Conservation (phyloP, 2,329 filamentous ascomycete genomes). For the Thelonectria discophora region DNA sequence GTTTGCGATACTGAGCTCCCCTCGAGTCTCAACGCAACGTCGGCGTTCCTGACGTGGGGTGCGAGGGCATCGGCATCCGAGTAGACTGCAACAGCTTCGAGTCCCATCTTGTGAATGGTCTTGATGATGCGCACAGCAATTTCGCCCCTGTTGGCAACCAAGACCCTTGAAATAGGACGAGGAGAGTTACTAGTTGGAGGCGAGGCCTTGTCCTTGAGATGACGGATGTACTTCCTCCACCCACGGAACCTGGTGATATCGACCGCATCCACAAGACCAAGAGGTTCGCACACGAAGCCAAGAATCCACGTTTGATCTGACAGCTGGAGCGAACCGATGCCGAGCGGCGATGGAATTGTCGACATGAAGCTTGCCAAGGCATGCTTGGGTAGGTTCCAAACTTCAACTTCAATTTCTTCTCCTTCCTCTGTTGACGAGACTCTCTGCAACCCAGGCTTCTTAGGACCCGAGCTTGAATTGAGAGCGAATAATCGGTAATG, state of each 20-base stretch:
- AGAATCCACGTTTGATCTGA: conserved; percentile 45
- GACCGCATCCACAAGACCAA: conserved; percentile 41
- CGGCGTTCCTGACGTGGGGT: conserved; percentile 75
- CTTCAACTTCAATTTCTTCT: conserved; percentile 45
- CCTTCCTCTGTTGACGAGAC: conserved; percentile 35
- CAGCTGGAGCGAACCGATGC: conserved; percentile 49
- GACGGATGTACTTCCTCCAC: conserved; percentile 43
- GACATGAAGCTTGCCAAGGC: conserved; percentile 45
- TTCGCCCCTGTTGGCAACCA: conserved; percentile 76
- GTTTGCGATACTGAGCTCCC: conserved; percentile 56
- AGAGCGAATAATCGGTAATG: conserved; percentile 46
- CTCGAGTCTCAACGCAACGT: conserved; percentile 71
- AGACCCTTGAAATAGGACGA: conserved; percentile 42
- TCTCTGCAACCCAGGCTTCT: conserved; percentile 47
- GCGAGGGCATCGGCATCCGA: conserved; percentile 68
- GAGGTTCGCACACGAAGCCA: conserved; percentile 51
- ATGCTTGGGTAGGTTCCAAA: conserved; percentile 46
- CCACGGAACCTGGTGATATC: conserved; percentile 47
- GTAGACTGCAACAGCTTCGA: conserved; percentile 75
- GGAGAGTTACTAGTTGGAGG: neutral
- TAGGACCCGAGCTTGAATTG: conserved; percentile 25
- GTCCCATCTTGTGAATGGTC: conserved; percentile 72
- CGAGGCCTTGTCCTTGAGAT: neutral
- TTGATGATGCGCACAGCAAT: conserved; percentile 72
- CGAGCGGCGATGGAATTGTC: conserved; percentile 47